Evolutionary conservation across 106 monocot genomes (phyloP), one percentile per base, ranked within the genome.

Genomic region (Hemerocallis citrina): DNA sequence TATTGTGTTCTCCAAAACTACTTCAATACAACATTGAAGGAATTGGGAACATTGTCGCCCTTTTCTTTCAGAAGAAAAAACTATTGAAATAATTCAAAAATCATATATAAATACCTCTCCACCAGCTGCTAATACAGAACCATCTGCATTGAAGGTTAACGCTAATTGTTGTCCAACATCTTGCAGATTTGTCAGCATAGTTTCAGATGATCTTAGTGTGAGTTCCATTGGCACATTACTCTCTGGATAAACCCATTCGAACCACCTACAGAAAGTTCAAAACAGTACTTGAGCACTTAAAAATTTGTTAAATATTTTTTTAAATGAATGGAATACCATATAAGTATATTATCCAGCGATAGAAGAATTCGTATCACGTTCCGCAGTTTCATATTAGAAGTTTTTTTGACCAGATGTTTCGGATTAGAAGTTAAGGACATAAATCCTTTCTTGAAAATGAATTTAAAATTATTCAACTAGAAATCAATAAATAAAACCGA

Each of bases 91-190:
- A n/a, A n/a, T n/a, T n/a, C n/a, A n/a, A n/a, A n/a, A n/a, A n/a
- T n/a, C n/a, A n/a, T n/a, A n/a, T n/a, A n/a, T n/a, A n/a, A 44
- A 43, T 81, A 95, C 94, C 83, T 95, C 94, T 46, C 86, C 77
- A 62, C 94, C 94, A 75, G 74, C 50, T 42, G 86, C 94, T 63
- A 95, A 78, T 46, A 76, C 44, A 23, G 94, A 81, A 71, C 94
- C 94, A 36, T 90, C 89, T 27, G 63, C 54, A 74, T 78, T 76
- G 52, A 95, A 95, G 7, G 83, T 71, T 43, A 95, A 50, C 34
- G 89, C 77, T 55, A 89, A 71, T 39, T 90, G 94, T 36, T 67
- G 54, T 7, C 78, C 86, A 68, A 62, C 68, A 76, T 86, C 81
- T 56, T 78, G 73, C 17, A 95, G 58, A 30, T 80, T 59, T 52